Evolutionary conservation across 1,139 yeast species (phyloP).

Genomic region (Taphrina deformans): DNA sequence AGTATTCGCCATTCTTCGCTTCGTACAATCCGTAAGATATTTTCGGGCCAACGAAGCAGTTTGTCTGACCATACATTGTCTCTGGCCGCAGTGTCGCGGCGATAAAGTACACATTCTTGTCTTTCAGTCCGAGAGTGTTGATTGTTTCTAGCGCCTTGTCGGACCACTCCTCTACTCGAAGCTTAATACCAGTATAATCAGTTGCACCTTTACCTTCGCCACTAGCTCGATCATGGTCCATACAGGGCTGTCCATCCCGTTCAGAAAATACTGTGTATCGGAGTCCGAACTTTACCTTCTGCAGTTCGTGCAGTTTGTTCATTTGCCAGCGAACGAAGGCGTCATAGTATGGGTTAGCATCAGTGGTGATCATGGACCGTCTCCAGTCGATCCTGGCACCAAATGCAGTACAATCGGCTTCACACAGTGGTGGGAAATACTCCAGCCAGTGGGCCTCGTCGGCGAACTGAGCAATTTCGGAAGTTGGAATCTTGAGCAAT

Average conservation of each 20-base stretch:
- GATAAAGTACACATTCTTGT: constrained; percentile 72
- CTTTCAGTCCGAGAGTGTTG: constrained; percentile 47
- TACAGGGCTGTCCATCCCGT: constrained; percentile 98
- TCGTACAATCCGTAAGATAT: constrained; percentile 88
- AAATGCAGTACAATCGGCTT: constrained; percentile 72
- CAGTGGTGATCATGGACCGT: constrained; percentile 93
- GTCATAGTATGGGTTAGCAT: constrained; percentile 90
- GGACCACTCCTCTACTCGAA: constrained; percentile 63
- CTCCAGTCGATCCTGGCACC: constrained; percentile 99
- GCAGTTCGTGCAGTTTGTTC: constrained; percentile 78
- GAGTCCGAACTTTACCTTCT: constrained; percentile 96
- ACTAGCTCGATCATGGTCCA: constrained; percentile 96
- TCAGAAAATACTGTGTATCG: constrained; percentile 96
- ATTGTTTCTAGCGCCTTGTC: constrained; percentile 56
- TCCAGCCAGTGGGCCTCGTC: constrained; percentile 86
- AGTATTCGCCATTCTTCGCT: constrained; percentile 68
- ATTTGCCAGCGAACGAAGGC: constrained; percentile 96
- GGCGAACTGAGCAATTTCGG: constrained; percentile 82
- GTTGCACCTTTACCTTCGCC: constrained; percentile 98
- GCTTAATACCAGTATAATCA: constrained; percentile 92
- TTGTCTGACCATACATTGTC: constrained; percentile 98
- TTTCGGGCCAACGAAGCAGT: constrained; percentile 96
- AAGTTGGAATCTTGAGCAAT: constrained; percentile 81
- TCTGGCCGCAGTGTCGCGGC: constrained; percentile 99
- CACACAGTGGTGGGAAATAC: constrained; percentile 87